Evolutionary conservation across 352 stramenopile genomes (phyloP).

Genomic region (Phytophthora pluvialis): DNA sequence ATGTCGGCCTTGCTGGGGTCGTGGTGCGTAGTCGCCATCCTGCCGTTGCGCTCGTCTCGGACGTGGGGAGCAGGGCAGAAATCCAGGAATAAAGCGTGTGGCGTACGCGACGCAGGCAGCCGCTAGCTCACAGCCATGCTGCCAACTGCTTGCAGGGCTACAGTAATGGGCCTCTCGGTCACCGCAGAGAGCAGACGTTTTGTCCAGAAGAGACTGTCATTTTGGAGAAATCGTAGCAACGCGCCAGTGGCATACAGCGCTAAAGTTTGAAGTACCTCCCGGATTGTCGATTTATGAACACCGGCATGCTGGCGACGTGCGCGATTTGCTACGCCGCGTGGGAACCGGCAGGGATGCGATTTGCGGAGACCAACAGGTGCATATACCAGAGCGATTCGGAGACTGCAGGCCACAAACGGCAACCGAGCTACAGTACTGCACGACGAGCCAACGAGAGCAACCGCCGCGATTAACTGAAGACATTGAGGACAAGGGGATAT

Average conservation of each 20-base stretch:
- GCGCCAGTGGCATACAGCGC: background rate
- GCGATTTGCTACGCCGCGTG: slow-evolving; percentile 10
- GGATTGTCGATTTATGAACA: slow-evolving; percentile 11
- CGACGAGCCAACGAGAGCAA: background rate
- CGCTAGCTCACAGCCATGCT: slow-evolving; percentile 1
- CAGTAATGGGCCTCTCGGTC: background rate
- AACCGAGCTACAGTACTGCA: background rate
- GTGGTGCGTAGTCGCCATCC: slow-evolving; percentile 3
- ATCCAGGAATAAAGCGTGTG: slow-evolving; percentile 12
- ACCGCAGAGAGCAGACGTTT: slow-evolving; percentile 8
- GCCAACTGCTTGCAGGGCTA: background rate
- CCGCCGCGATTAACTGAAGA: slow-evolving; percentile 1
- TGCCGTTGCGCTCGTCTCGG: background rate
- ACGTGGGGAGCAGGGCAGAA: background rate
- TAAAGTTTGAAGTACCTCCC: slow-evolving; percentile 14
- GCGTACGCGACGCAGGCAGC: background rate
- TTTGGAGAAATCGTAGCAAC: slow-evolving; percentile 1
- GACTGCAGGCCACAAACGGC: background rate
- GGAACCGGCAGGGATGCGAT: background rate
- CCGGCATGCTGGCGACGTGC: slow-evolving; percentile 1
- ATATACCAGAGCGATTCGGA: slow-evolving; percentile 7
- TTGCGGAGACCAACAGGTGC: background rate
- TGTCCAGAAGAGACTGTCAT: slow-evolving; percentile 8
- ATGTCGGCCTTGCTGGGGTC: slow-evolving; percentile 20
- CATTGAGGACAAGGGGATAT: background rate